Percentiles rank a stretch among this genome's conserved stretches.
Conservation (phyloP, 495 filamentous ascomycete genomes). For the Tuber microsphaerosporum region DNA sequence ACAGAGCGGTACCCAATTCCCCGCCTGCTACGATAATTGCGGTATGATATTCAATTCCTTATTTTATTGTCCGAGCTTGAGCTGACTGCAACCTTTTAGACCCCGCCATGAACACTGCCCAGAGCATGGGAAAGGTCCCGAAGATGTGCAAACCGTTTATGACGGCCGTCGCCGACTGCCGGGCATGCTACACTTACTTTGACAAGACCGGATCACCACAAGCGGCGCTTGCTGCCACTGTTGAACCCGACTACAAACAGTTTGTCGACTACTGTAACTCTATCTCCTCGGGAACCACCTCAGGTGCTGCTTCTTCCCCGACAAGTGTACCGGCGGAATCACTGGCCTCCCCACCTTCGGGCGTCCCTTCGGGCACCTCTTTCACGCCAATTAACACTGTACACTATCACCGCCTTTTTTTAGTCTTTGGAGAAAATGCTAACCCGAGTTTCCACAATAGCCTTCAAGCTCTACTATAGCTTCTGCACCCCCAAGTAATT, state of each 20-base stretch:
- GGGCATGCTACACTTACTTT: slow-evolving; percentile 5
- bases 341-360: neutral
- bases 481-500: neutral
- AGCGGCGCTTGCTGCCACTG: slow-evolving; percentile 1
- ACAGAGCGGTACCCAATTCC: neutral
- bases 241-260: slow-evolving; percentile 7
- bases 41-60: slow-evolving; percentile 18
- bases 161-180: slow-evolving; percentile 5
- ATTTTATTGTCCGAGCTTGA: neutral
- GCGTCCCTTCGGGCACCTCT: neutral
- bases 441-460: neutral
- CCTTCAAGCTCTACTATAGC: neutral
- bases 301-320: neutral
- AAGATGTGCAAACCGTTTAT: slow-evolving; percentile 16
- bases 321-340: neutral
- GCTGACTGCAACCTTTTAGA: slow-evolving; percentile 6
- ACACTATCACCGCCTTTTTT: slow-evolving; percentile 4
- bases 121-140: slow-evolving; percentile 19
- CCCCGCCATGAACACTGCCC: slow-evolving; percentile 14
- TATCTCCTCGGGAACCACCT: slow-evolving; percentile 8
- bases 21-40: slow-evolving; percentile 26
- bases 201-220: neutral
- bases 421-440: neutral
- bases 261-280: slow-evolving; percentile 11
- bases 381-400: slow-evolving; percentile 11